phyloP scores from a whole-genome alignment of 2,329 filamentous ascomycete species.

The Alternaria burnsii region DNA sequence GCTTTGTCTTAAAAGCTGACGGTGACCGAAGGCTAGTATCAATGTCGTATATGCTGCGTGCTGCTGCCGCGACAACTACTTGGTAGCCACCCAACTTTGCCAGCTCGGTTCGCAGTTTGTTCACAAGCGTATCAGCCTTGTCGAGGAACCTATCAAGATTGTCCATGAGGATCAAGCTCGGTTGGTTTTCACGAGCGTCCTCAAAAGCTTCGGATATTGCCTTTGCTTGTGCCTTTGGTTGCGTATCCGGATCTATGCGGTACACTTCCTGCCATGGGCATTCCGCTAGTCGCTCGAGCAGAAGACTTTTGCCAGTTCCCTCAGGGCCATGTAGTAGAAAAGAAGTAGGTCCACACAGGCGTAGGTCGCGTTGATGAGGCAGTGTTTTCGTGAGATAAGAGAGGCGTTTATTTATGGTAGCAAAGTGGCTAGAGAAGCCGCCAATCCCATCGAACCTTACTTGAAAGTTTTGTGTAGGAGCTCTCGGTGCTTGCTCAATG shows the following conservation, averaged over 20 bases:
- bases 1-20: slow-evolving; percentile 70
- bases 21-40: slow-evolving; percentile 72
- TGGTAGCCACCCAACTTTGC: slow-evolving; percentile 63
- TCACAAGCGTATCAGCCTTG: slow-evolving; percentile 41
- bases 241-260: slow-evolving; percentile 61
- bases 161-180: slow-evolving; percentile 82
- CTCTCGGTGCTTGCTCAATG: slow-evolving; percentile 8
- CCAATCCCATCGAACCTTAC: slow-evolving; percentile 64
- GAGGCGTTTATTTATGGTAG: slow-evolving; percentile 73
- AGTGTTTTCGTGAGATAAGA: slow-evolving; percentile 35
- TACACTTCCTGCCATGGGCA: slow-evolving; percentile 76
- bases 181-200: slow-evolving; percentile 72
- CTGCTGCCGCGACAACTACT: slow-evolving; percentile 78
- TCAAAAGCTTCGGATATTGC: slow-evolving; percentile 74
- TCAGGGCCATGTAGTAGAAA: slow-evolving; percentile 81
- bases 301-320: slow-evolving; percentile 83
- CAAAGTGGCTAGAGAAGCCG: slow-evolving; percentile 71
- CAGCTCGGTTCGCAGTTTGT: slow-evolving; percentile 46
- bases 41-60: slow-evolving; percentile 76
- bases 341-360: slow-evolving; percentile 56
- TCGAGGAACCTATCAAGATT: slow-evolving; percentile 70
- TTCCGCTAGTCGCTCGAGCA: slow-evolving; percentile 71
- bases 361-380: slow-evolving; percentile 26
- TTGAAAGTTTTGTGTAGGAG: slow-evolving; percentile 26
- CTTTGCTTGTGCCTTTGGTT: slow-evolving; percentile 57